Conservation (phyloP, 805 yeast species). For the Nakazawaea holstii region DNA sequence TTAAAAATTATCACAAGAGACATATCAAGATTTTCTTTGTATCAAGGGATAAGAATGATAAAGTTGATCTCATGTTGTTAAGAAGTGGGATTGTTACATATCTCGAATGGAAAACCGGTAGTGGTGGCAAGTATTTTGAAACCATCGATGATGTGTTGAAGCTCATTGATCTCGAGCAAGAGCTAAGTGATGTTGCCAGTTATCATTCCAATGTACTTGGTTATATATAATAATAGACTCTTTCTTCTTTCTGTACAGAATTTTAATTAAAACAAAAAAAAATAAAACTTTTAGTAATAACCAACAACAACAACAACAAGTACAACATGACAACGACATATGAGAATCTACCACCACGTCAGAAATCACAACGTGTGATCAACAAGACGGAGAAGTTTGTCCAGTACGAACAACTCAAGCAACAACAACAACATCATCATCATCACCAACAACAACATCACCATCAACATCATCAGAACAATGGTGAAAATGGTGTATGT, state of each 20-base stretch:
- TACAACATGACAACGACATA: slow-evolving; percentile 9
- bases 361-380: slow-evolving; percentile 11
- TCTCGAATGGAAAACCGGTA: not conserved
- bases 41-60: slow-evolving; percentile 20
- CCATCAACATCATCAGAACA: not conserved
- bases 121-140: not conserved
- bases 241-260: too few relatives aligned
- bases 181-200: not conserved
- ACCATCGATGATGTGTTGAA: not conserved
- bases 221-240: not conserved
- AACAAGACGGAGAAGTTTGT: slow-evolving; percentile 7
- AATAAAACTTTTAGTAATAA: too few relatives aligned
- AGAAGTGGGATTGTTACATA: slow-evolving; percentile 9
- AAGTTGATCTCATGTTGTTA: slow-evolving; percentile 17
- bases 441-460: not conserved
- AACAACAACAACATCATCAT: not conserved
- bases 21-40: slow-evolving; percentile 50
- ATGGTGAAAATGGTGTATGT: too few relatives aligned
- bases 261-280: too few relatives aligned
- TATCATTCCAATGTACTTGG: not conserved
- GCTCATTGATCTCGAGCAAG: not conserved
- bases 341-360: slow-evolving; percentile 11
- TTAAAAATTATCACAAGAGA: slow-evolving; percentile 47
- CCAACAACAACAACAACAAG: too few relatives aligned
- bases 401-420: slow-evolving; percentile 2